Percentiles rank a stretch among this genome's conserved stretches.
Evolutionary conservation across 495 filamentous ascomycete species (phyloP).

Genomic region (Penicillium fimorum): DNA sequence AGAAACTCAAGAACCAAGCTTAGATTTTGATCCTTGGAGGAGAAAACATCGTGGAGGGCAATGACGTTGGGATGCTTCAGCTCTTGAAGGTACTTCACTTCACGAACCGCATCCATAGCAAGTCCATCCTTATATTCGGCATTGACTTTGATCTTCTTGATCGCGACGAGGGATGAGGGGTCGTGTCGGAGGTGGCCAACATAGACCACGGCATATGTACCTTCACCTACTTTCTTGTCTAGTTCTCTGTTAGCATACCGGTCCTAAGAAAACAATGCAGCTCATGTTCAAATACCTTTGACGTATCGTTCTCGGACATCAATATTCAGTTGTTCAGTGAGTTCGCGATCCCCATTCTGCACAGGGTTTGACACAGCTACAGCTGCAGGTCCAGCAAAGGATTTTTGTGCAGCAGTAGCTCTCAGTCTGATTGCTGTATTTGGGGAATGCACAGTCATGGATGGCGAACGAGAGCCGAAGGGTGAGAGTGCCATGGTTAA

Average conservation of each 20-base stretch:
- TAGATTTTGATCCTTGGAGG: conserved; percentile 87
- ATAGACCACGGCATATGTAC: conserved; percentile 96
- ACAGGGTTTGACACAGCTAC: conserved; percentile 11
- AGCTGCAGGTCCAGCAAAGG: conserved; percentile 18
- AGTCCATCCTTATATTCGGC: conserved; percentile 82
- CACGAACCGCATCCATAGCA: conserved; percentile 89
- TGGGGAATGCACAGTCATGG: conserved; percentile 32
- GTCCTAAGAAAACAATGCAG: not conserved
- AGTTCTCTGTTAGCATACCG: conserved; percentile 7
- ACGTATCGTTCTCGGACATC: conserved; percentile 83
- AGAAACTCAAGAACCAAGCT: conserved; percentile 93
- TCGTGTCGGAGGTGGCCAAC: conserved; percentile 72
- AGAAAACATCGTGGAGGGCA: conserved; percentile 85
- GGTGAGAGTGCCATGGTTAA: conserved; percentile 47
- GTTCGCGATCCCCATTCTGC: conserved; percentile 48
- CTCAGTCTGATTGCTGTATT: conserved; percentile 38
- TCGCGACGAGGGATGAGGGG: conserved; percentile 72
- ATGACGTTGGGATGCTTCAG: conserved; percentile 97
- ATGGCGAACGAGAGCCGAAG: conserved; percentile 35
- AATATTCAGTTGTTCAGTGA: conserved; percentile 86
- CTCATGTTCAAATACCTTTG: conserved; percentile 59
- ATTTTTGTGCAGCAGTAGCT: conserved; percentile 35
- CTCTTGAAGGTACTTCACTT: conserved; percentile 92
- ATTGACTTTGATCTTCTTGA: conserved; percentile 98
- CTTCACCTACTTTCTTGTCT: conserved; percentile 91